Percentiles rank a stretch among this genome's conserved stretches.
These are phyloP conservation scores for Phytophthora cryptogea DNA, from an alignment of 352 stramenopile species.

Conservation along the genomic window DNA sequence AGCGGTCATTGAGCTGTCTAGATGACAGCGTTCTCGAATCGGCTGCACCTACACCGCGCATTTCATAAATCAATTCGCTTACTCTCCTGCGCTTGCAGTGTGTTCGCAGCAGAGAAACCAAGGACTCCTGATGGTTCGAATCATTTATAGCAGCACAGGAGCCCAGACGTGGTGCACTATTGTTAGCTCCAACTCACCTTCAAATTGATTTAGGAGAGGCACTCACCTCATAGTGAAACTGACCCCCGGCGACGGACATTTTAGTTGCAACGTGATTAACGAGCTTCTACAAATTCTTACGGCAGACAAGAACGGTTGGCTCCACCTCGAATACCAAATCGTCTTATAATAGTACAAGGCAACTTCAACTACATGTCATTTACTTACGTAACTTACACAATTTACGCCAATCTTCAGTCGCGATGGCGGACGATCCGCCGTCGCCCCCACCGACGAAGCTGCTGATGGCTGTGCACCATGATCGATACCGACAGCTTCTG, in stretches of 20 bases:
- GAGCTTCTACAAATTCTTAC: too few relatives aligned
- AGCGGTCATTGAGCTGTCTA: constrained; percentile 8
- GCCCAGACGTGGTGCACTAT: not conserved
- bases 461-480: constrained; percentile 30
- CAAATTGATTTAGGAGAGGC: too few relatives aligned
- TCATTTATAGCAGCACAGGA: constrained; percentile 4
- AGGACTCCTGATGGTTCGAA: not conserved
- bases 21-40: constrained; percentile 21
- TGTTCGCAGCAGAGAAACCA: not conserved
- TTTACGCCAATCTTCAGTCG: not conserved
- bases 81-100: not conserved
- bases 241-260: too few relatives aligned
- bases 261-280: too few relatives aligned
- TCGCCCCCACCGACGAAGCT: constrained; percentile 9
- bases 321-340: too few relatives aligned
- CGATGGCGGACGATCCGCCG: not conserved
- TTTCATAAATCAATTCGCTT: constrained; percentile 14
- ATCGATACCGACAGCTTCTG: constrained; percentile 33
- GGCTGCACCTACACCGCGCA: constrained; percentile 11
- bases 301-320: too few relatives aligned
- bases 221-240: too few relatives aligned
- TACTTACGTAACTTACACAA: constrained; percentile 6
- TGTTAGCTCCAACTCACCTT: too few relatives aligned
- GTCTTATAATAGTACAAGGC: too few relatives aligned
- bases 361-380: too few relatives aligned